A percentile compares a stretch with the other conserved stretches of the same genome.
Conservation (phyloP, 495 filamentous ascomycete species). For the Alectoria sarmentosa region DNA sequence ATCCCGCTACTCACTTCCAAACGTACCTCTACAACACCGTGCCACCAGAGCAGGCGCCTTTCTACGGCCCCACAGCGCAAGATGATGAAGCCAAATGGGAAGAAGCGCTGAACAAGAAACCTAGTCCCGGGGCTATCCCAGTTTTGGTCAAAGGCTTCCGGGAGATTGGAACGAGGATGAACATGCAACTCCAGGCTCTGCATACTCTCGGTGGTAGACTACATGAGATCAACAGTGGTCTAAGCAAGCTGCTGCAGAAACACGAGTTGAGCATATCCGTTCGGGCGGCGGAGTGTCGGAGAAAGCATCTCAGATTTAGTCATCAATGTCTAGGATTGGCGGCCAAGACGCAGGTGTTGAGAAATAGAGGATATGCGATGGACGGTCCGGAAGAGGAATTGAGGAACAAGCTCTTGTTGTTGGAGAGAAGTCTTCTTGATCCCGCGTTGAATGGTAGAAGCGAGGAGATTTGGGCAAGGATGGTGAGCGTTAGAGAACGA, state of each 20-base stretch:
- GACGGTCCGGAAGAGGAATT: conserved; percentile 86
- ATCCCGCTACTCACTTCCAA: conserved; percentile 69
- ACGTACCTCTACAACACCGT: conserved; percentile 94
- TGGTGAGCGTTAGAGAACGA: conserved; percentile 77
- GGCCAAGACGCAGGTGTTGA: conserved; percentile 82
- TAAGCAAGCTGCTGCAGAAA: conserved; percentile 69
- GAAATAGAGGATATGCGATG: conserved; percentile 88
- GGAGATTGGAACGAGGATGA: conserved; percentile 67
- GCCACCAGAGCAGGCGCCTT: conserved; percentile 66
- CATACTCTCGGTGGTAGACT: conserved; percentile 68
- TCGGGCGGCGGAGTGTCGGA: conserved; percentile 68
- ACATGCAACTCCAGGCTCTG: conserved; percentile 67
- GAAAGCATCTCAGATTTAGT: conserved; percentile 72
- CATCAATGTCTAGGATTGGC: conserved; percentile 79
- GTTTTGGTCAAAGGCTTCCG: conserved; percentile 63
- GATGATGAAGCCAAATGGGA: conserved; percentile 90
- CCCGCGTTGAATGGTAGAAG: conserved; percentile 72
- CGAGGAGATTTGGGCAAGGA: conserved; percentile 95
- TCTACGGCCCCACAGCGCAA: conserved; percentile 66
- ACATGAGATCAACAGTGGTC: conserved; percentile 80
- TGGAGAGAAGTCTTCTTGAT: conserved; percentile 74
- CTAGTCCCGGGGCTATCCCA: conserved; percentile 67
- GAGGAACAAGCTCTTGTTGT: conserved; percentile 67
- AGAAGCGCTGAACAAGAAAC: conserved; percentile 79
- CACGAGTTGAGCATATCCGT: conserved; percentile 79